phyloP scores from a whole-genome alignment of 345 rosid species.

The Pugionium cornutum region DNA sequence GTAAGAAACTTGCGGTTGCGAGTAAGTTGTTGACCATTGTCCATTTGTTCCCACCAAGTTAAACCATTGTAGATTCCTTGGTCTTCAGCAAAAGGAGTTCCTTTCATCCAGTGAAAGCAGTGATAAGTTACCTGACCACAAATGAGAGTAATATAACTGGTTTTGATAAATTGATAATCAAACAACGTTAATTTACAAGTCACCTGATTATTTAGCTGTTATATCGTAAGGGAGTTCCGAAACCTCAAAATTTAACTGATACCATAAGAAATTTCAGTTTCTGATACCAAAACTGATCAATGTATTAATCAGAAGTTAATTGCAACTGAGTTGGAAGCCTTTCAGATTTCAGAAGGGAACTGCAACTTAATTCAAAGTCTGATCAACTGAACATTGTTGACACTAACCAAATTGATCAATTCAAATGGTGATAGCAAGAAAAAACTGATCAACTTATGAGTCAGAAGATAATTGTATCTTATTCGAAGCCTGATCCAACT shows the following conservation, averaged over 20 bases:
- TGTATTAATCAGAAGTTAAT: neutral
- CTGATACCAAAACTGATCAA: conserved; percentile 18
- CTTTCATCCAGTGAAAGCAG: conserved; percentile 98
- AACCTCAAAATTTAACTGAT: too few relatives aligned
- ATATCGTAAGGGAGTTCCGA: neutral
- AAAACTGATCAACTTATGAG: neutral
- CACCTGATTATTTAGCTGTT: conserved; percentile 3
- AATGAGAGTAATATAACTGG: neutral
- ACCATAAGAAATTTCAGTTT: neutral
- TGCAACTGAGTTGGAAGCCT: conserved; percentile 4
- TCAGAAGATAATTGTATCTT: neutral
- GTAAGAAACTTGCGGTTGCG: conserved; percentile 90
- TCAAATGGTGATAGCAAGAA: neutral
- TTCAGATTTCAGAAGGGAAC: neutral
- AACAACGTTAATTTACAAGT: neutral
- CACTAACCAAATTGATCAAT: neutral
- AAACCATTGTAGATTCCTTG: conserved; percentile 94
- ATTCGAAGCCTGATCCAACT: neutral
- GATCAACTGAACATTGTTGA: neutral
- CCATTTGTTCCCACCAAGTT: conserved; percentile 99
- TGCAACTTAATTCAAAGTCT: neutral
- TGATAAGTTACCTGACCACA: conserved; percentile 79
- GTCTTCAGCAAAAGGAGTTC: conserved; percentile 95
- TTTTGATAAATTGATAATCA: neutral
- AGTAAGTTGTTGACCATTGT: conserved; percentile 92